A percentile compares a stretch with the other conserved stretches of the same genome.
These are phyloP conservation scores for Aplosporella prunicola DNA, from an alignment of 2,329 filamentous ascomycete species.

Conservation along the genomic window DNA sequence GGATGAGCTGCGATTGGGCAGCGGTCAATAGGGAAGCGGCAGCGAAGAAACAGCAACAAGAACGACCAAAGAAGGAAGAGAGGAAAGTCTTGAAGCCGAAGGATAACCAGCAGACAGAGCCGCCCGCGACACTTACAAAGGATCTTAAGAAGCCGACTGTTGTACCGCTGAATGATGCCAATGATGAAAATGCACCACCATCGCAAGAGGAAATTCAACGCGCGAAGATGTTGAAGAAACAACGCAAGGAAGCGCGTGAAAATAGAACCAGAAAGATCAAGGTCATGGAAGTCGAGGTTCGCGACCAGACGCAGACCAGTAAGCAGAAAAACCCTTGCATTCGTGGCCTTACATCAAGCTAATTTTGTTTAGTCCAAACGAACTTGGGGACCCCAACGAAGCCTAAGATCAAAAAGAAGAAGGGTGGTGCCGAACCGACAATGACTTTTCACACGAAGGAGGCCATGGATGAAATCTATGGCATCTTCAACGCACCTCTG, in stretches of 20 bases:
- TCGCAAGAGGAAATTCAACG: slow-evolving; percentile 44
- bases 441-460: slow-evolving; percentile 96
- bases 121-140: slow-evolving; percentile 4
- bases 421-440: slow-evolving; percentile 71
- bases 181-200: slow-evolving; percentile 40
- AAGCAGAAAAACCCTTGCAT: slow-evolving; percentile 29
- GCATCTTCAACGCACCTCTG: slow-evolving; percentile 86
- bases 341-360: slow-evolving; percentile 10
- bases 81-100: slow-evolving; percentile 7
- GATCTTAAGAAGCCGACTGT: slow-evolving; percentile 7
- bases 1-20: slow-evolving; percentile 47
- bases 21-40: slow-evolving; percentile 22
- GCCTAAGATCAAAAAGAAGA: slow-evolving; percentile 70
- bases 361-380: slow-evolving; percentile 60
- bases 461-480: slow-evolving; percentile 94
- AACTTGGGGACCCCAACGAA: slow-evolving; percentile 83
- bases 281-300: slow-evolving; percentile 60
- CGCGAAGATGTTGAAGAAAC: slow-evolving; percentile 44
- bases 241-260: slow-evolving; percentile 39
- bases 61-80: slow-evolving; percentile 2
- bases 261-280: slow-evolving; percentile 54
- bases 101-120: slow-evolving; percentile 1
- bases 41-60: slow-evolving; percentile 15
- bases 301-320: slow-evolving; percentile 94
- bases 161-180: slow-evolving; percentile 15